Conservation (phyloP, 2,329 filamentous ascomycete genomes). For the Coleophoma eucalyptorum region DNA sequence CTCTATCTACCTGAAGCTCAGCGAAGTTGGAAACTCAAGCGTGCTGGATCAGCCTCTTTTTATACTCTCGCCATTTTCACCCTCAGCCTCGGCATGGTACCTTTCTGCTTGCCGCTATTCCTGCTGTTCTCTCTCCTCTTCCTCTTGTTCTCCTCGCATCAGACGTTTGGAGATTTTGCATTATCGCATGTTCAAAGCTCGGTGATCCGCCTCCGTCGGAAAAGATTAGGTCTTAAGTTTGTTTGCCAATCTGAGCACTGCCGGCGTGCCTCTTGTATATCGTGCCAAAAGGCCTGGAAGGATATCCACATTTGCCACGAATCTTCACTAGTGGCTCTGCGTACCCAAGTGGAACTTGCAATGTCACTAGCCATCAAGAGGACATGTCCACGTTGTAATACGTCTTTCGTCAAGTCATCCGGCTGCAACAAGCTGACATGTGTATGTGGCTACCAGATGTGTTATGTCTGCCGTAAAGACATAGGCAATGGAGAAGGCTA, state of each 20-base stretch:
- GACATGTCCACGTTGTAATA: conserved; percentile 86
- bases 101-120: conserved; percentile 51
- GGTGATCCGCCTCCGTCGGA: conserved; percentile 63
- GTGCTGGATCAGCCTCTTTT: conserved; percentile 35
- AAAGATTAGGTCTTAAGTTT: conserved; percentile 72
- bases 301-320: conserved; percentile 92
- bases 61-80: conserved; percentile 39
- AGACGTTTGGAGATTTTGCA: conserved; percentile 38
- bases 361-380: conserved; percentile 94
- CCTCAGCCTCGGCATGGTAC: conserved; percentile 48
- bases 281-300: conserved; percentile 77
- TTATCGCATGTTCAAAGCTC: conserved; percentile 51
- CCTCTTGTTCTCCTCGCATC: conserved; percentile 38
- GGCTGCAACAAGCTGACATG: conserved; percentile 98
- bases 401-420: conserved; percentile 86
- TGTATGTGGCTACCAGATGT: conserved; percentile 96
- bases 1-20: conserved; percentile 58
- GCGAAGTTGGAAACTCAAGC: conserved; percentile 52
- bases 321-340: conserved; percentile 73
- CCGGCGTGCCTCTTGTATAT: conserved; percentile 69
- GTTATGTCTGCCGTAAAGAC: conserved; percentile 87
- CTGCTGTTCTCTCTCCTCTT: conserved; percentile 42
- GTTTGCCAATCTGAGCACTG: conserved; percentile 70
- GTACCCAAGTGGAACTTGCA: conserved; percentile 86
- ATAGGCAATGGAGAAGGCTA: conserved; percentile 71